phyloP scores from a whole-genome alignment of 2,329 filamentous ascomycete genomes.

The Botrytis byssoidea region DNA sequence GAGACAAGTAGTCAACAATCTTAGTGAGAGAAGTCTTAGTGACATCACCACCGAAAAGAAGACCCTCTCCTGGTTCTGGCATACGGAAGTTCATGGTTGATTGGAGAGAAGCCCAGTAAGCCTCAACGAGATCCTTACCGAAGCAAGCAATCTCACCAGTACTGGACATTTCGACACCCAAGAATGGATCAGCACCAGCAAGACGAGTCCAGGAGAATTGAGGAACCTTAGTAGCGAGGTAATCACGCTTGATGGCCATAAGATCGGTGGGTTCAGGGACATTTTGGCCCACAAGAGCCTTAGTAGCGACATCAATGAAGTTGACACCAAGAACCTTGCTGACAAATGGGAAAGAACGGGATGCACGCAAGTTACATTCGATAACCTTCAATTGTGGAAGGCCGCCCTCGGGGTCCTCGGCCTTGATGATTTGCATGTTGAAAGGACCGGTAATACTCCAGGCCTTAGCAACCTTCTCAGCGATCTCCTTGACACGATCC shows the following conservation, averaged over 20 bases:
- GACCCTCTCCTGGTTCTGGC: conserved; percentile 89
- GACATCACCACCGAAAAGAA: conserved; percentile 87
- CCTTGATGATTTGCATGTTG: conserved; percentile 99
- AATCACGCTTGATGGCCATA: conserved; percentile 86
- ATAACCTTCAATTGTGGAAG: conserved; percentile 87
- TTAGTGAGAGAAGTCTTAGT: conserved; percentile 67
- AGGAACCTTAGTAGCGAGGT: conserved; percentile 94
- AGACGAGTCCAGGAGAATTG: conserved; percentile 99
- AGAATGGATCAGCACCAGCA: conserved; percentile 93
- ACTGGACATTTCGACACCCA: conserved; percentile 95
- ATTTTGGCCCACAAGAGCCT: conserved; percentile 80
- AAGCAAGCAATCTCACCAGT: conserved; percentile 99
- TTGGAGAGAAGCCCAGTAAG: conserved; percentile 96
- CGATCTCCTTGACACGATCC: conserved; percentile 90
- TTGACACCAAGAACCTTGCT: conserved; percentile 95
- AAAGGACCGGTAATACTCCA: conserved; percentile 98
- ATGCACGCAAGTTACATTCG: conserved; percentile 96
- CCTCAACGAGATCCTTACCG: conserved; percentile 91
- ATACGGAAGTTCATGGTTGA: conserved; percentile 99
- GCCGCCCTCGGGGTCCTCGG: conserved; percentile 70
- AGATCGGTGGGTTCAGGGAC: conserved; percentile 83
- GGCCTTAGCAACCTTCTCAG: conserved; percentile 91
- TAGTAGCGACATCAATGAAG: conserved; percentile 91
- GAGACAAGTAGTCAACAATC: conserved; percentile 82
- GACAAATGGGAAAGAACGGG: conserved; percentile 96